These are phyloP conservation scores for Lyophyllum semitale DNA, from an alignment of 768 basidiomycete species.

Conservation along the genomic window DNA sequence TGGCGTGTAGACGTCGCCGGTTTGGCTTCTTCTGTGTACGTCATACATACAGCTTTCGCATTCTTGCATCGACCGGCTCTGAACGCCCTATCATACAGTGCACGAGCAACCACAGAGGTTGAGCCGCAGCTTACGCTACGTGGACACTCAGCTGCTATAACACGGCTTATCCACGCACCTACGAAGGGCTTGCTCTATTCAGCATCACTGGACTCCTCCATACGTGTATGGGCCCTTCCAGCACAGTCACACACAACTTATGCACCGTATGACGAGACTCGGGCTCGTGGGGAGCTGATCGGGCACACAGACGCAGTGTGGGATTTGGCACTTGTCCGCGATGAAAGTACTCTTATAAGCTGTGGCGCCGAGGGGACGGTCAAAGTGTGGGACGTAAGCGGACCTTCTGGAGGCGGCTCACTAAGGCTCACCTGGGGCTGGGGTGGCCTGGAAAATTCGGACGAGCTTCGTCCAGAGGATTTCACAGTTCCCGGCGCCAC, in stretches of 20 bases:
- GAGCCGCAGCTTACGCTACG: slow-evolving; percentile 94
- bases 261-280: slow-evolving; percentile 83
- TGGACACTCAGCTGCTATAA: slow-evolving; percentile 91
- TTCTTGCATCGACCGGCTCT: slow-evolving; percentile 13
- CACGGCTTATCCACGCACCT: slow-evolving; percentile 79
- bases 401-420: slow-evolving; percentile 61
- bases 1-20: slow-evolving; percentile 87
- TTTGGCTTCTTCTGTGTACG: slow-evolving; percentile 78
- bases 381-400: slow-evolving; percentile 91
- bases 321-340: slow-evolving; percentile 87
- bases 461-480: slow-evolving; percentile 47
- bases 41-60: slow-evolving; percentile 21
- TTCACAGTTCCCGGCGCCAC: slow-evolving; percentile 71
- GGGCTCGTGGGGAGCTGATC: slow-evolving; percentile 76
- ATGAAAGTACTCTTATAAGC: slow-evolving; percentile 83
- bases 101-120: slow-evolving; percentile 78
- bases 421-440: slow-evolving; percentile 83
- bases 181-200: slow-evolving; percentile 82
- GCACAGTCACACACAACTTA: slow-evolving; percentile 81
- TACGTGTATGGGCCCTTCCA: slow-evolving; percentile 89
- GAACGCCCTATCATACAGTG: slow-evolving; percentile 37
- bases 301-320: slow-evolving; percentile 97
- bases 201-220: slow-evolving; percentile 90
- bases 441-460: slow-evolving; percentile 58
- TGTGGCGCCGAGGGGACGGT: slow-evolving; percentile 90